Conservation (phyloP, 2,329 filamentous ascomycete species). For the Aspergillus novofumigatus region DNA sequence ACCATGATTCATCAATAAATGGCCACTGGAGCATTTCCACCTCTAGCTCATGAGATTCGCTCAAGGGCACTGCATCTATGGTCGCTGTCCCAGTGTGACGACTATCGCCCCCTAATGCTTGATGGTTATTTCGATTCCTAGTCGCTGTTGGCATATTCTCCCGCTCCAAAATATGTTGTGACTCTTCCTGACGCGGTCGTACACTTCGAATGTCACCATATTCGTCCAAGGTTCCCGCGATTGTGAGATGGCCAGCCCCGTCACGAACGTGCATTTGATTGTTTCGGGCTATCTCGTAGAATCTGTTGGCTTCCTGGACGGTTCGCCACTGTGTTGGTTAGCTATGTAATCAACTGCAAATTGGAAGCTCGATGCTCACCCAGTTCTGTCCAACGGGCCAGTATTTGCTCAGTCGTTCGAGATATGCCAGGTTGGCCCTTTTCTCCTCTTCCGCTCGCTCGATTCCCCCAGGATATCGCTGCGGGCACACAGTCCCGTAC, state of each 20-base stretch:
- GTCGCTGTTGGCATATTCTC: constrained; percentile 4
- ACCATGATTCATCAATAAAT: constrained; percentile 35
- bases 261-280: constrained; percentile 18
- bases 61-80: not conserved
- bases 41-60: constrained; percentile 25
- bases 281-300: constrained; percentile 31
- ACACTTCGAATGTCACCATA: constrained; percentile 33
- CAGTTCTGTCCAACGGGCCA: constrained; percentile 35
- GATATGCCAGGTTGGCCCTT: constrained; percentile 27
- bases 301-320: constrained; percentile 33
- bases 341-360: no score
- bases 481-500: constrained; percentile 33
- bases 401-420: constrained; percentile 28
- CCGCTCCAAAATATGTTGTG: constrained; percentile 6
- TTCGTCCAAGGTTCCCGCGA: constrained; percentile 33
- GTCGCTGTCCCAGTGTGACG: not conserved
- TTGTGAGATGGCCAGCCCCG: constrained; percentile 24
- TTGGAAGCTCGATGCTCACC: constrained; percentile 15
- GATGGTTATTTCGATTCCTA: not conserved
- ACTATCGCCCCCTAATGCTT: not conserved
- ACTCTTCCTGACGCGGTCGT: constrained; percentile 20
- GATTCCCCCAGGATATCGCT: constrained; percentile 30
- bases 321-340: constrained; percentile 28
- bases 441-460: constrained; percentile 31
- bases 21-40: constrained; percentile 37